A percentile compares a stretch with the other conserved stretches of the same genome.
Evolutionary conservation across 1,284 basidiomycete species (phyloP).

Genomic region (Leccinum subrobustum): DNA sequence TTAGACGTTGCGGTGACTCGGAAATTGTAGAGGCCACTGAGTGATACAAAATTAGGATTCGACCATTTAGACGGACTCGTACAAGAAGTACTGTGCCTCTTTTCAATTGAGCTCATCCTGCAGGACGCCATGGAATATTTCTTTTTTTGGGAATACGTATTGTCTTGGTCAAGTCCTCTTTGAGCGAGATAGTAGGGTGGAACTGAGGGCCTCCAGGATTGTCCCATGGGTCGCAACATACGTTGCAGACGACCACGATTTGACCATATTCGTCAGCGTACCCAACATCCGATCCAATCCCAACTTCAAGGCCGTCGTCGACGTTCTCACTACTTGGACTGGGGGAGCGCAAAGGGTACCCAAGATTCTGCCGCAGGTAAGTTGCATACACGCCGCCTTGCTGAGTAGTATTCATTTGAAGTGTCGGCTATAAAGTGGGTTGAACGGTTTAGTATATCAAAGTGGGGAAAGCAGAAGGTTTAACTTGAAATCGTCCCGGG

Average conservation of each 20-base stretch:
- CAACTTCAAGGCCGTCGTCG: neutral
- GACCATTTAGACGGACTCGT: too few species aligned
- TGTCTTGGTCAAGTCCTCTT: too few species aligned
- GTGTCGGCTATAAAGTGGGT: neutral
- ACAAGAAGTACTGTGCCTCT: too few species aligned
- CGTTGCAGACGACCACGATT: constrained; percentile 2
- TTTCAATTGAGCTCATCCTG: neutral
- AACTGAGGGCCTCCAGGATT: too few species aligned
- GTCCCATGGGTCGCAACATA: neutral
- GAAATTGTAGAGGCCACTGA: constrained; percentile 2
- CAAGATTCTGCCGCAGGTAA: constrained; percentile 4
- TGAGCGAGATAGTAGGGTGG: too few species aligned
- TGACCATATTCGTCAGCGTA: neutral
- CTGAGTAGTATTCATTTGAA: neutral
- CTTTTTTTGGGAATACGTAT: too few species aligned
- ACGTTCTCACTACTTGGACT: neutral
- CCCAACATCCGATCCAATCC: constrained; percentile 13
- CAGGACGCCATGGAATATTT: neutral
- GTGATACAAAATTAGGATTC: too few species aligned
- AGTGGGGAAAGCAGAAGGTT: neutral
- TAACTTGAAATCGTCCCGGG: too few species aligned
- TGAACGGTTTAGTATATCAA: neutral
- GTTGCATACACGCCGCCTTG: constrained; percentile 6
- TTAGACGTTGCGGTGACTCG: neutral
- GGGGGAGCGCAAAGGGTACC: constrained; percentile 13